Base-by-base conservation (phyloP, 805 yeast species). In the Ogataea pignaliae region DNA sequence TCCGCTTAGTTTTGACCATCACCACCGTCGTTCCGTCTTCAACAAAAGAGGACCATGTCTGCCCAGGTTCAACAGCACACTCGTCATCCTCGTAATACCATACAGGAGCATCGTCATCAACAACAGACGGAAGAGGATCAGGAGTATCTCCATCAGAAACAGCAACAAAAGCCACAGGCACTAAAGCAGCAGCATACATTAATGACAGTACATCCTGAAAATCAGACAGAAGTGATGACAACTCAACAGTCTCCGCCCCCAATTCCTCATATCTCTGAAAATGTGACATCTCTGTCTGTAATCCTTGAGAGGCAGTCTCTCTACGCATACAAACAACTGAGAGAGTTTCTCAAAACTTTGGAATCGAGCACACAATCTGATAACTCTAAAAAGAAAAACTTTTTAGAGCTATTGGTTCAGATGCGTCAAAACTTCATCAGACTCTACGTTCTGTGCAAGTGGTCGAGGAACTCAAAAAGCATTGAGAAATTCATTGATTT, bases 381-480 rank as follows among this genome's bases (percentile, higher is more conserved):
- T 50, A 69, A 74, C 16, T 66, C 69, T 4, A 80, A 86, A 50
- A 91, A 91, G 67, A 76, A 79, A 48, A 72, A 73, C 41, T 76
- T 93, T 42, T 65, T 93, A 34, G 79, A 83, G 30, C 65, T 85
- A 44, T 70, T 93, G 17, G 84, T 91, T 2, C 70, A 72, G 31
- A 66, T 90, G 29, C 75, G 98, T 45, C 89, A 88, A 57, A 93
- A 90, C 55, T 88, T 84, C 58, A 78, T 90, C 47, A 81, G 91
- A 61, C 62, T 90, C 3, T 89, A 88, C 54, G 96, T 95, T 2
- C 66, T 93, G 34, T 78, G 85, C 41, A 90, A 91, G 64, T 93
- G 99, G 99, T 78, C 89, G 3, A 75, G 78, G 11, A 83, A 80
- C 30, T 73, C 90, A 4, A 73, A 78, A 38, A 87, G 84, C 41